phyloP scores from a whole-genome alignment of 1,284 basidiomycete genomes.

The Austroboletus niveus region DNA sequence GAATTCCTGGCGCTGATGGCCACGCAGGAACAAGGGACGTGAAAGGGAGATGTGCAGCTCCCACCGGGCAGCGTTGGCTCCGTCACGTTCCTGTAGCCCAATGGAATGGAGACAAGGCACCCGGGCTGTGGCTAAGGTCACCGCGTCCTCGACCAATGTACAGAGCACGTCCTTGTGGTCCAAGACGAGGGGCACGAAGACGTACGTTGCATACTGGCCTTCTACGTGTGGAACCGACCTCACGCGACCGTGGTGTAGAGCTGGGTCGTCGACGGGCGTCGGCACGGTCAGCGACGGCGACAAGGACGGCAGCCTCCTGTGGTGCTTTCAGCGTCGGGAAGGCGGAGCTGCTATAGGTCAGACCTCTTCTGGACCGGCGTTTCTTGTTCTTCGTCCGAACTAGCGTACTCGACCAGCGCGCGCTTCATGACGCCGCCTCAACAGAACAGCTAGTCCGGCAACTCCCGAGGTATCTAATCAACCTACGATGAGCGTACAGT shows the following conservation, averaged over 20 bases:
- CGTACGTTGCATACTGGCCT: conserved; percentile 75
- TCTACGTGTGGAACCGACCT: conserved; percentile 74
- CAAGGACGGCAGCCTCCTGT: conserved; percentile 61
- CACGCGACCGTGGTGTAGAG: conserved; percentile 74
- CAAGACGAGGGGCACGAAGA: conserved; percentile 64
- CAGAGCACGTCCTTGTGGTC: conserved; percentile 41
- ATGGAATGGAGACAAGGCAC: conserved; percentile 51
- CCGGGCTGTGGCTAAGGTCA: conserved; percentile 41
- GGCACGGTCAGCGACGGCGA: conserved; percentile 46
- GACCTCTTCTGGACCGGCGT: conserved; percentile 29
- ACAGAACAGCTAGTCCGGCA: neutral
- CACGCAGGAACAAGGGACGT: conserved; percentile 71
- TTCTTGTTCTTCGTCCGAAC: conserved; percentile 33
- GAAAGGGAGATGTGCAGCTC: conserved; percentile 76
- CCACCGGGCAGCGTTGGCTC: conserved; percentile 5
- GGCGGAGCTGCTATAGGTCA: neutral
- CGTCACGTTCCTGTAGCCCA: conserved; percentile 22
- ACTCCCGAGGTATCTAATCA: too few species aligned
- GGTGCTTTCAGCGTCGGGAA: conserved; percentile 10
- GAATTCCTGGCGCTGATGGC: conserved; percentile 71
- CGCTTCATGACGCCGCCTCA: conserved; percentile 24
- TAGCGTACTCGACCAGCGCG: conserved; percentile 30
- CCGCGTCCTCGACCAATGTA: conserved; percentile 46
- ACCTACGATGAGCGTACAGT: conserved; percentile 53
- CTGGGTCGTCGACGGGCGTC: conserved; percentile 60